phyloP scores from a whole-genome alignment of 2,329 filamentous ascomycete genomes.

The Xylariaceae sp. region DNA sequence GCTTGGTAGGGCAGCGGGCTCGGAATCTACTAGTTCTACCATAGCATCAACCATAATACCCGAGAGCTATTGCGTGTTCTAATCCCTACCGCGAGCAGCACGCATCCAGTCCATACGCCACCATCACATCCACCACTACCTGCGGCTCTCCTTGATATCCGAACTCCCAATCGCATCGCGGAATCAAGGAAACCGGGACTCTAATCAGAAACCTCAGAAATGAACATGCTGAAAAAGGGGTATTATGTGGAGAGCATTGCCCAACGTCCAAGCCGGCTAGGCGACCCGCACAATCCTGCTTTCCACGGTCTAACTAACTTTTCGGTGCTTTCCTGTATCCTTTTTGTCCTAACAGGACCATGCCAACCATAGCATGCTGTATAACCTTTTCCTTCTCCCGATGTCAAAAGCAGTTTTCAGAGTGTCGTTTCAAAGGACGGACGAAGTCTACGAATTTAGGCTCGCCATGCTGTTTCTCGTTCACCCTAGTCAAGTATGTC shows the following conservation, averaged over 20 bases:
- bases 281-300: conserved; percentile 8
- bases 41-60: neutral
- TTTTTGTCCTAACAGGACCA: conserved; percentile 14
- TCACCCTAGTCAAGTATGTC: conserved; percentile 25
- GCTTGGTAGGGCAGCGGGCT: no score
- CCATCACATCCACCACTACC: neutral
- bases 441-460: neutral
- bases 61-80: neutral
- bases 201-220: conserved; percentile 3
- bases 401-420: conserved; percentile 10
- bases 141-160: neutral
- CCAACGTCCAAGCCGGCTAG: conserved; percentile 9
- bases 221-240: conserved; percentile 8
- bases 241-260: conserved; percentile 19
- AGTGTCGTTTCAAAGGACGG: conserved; percentile 5
- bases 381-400: conserved; percentile 11
- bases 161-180: conserved; percentile 6
- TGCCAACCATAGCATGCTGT: conserved; percentile 13
- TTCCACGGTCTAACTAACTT: conserved; percentile 19
- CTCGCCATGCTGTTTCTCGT: conserved; percentile 6
- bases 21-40: no score
- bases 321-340: conserved; percentile 19
- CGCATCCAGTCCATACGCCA: neutral
- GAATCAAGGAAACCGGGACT: conserved; percentile 1
- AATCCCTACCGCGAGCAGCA: neutral